Base-by-base conservation (phyloP, 345 rosid species). In the Lenwebbia sp. region DNA sequence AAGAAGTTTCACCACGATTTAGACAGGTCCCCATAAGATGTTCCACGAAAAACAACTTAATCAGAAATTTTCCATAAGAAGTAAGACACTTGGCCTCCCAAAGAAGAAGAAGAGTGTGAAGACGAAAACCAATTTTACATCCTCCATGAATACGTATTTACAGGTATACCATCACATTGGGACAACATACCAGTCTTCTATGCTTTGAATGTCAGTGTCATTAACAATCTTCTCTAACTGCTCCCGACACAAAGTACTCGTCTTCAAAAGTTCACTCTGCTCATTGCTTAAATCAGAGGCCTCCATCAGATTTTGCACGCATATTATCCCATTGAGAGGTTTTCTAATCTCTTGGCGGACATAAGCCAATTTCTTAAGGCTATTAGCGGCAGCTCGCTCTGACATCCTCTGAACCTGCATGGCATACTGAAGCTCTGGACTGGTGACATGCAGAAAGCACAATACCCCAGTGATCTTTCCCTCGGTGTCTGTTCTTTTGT, bases 341-440 rank as follows among this genome's bases (percentile, higher is more conserved):
- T 90, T 90, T 83, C 56, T 88, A 11, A 92, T 90, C 90, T 96
- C 96, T 13, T 85, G 94, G 57, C 94, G 95, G 62, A 96, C 88
- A 88, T 94, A 96, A 65, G 92, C 88, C 88, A 96, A 85, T 85
- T 93, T 95, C 88, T 93, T 90, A 83, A 91, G 85, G 88, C 95
- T 84, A 86, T 91, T 89, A 51, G 91, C 88, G 5, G 92, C 96
- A 30, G 94, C 93, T 89, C 93, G 93, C 89, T 96, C 98, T 25
- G 99, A 93, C 57, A 94, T 88, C 89, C 84, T 90, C 90, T 95
- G 96, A 86, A 95, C 92, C 90, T 92, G 94, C 89, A 95, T 86
- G 55, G 98, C 95, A 84, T 93, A 93, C 86, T 93, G 95, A 84
- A 96, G 95, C 82, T 96, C 96, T 28, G 95, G 95, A 84, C 99